A percentile compares a stretch with the other conserved stretches of the same genome.
These are phyloP conservation scores for Zygosaccharomyces sapae DNA, from an alignment of 1,139 yeast species.

Conservation along the genomic window DNA sequence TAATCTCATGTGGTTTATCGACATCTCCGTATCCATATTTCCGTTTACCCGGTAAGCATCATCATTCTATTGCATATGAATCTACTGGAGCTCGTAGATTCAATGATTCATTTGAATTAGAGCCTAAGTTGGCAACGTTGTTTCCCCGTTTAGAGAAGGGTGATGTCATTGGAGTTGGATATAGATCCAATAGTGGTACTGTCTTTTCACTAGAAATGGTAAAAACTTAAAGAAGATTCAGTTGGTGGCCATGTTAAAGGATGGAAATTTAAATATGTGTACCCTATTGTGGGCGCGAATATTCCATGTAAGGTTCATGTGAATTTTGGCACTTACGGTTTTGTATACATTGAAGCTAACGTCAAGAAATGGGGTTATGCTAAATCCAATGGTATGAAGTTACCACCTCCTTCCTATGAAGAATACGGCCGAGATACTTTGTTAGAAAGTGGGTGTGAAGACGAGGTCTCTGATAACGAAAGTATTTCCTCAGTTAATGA, in stretches of 20 bases:
- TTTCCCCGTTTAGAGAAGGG: slow-evolving; percentile 75
- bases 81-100: slow-evolving; percentile 76
- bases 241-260: slow-evolving; percentile 77
- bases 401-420: slow-evolving; percentile 72
- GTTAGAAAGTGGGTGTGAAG: slow-evolving; percentile 39
- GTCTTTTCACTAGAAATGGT: slow-evolving; percentile 68
- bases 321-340: slow-evolving; percentile 87
- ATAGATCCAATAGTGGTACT: slow-evolving; percentile 56
- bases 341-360: slow-evolving; percentile 92
- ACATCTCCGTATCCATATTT: slow-evolving; percentile 89
- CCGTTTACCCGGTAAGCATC: slow-evolving; percentile 70
- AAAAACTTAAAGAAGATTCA: slow-evolving; percentile 61
- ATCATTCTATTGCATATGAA: slow-evolving; percentile 81
- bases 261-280: slow-evolving; percentile 71
- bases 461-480: slow-evolving; percentile 35
- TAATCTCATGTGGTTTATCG: slow-evolving; percentile 70
- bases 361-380: slow-evolving; percentile 87
- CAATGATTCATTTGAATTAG: slow-evolving; percentile 69
- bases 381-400: slow-evolving; percentile 60
- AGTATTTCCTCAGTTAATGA: slow-evolving; percentile 27
- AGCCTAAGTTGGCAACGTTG: slow-evolving; percentile 45
- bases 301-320: slow-evolving; percentile 72
- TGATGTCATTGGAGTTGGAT: slow-evolving; percentile 66
- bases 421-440: slow-evolving; percentile 43
- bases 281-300: slow-evolving; percentile 85